Evolutionary conservation across 305 asterid species (phyloP), one percentile per base, ranked within the genome.

Genomic region (Rubia balearica): DNA sequence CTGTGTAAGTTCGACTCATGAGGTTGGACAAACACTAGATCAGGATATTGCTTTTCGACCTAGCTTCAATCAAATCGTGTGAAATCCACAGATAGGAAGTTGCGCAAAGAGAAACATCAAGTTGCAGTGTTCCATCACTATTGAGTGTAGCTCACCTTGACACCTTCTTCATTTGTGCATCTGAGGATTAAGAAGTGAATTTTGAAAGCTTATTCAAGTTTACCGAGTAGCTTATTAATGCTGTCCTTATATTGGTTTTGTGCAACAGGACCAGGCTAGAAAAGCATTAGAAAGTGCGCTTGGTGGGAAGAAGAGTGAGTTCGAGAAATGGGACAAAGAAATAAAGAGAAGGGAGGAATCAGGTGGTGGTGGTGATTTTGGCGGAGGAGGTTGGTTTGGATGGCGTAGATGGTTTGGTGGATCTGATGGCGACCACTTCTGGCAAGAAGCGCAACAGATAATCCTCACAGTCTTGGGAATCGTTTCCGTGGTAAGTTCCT

Each of bases 241-340:
- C 4, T 53, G 59, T 51, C 57, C 6, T 51, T 51, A 51, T 16
- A 51, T 51, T 51, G 22, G 38, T 30, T 1, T 68, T 38, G 60
- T 66, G 73, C 51, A 70, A 65, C 87, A 94, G 97, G 98, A 94
- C 16, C 84, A 88, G 67, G 98, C 96, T 56, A 87, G 85, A 76
- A 94, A 88, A 83, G 96, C 98, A 70, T 82, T 94, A 80, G 98
- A 91, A 80, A 72, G 87, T 77, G 98, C 97, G 43, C 96, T 91
- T 69, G 97, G 93, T 55, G 96, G 73, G 71, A 89, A 89, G 90
- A 93, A 86, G 81, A 13, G 69, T 2, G 98, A 94, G 83, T 89
- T 79, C 77, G 97, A 94, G 84, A 85, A 91, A 75, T 91, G 96
- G 96, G 83, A 89, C 81, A 81, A 85, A 77, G 97, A 91, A 86